phyloP scores from a whole-genome alignment of 164 flowering plant genomes.

The Tetrastigma voinierianum region DNA sequence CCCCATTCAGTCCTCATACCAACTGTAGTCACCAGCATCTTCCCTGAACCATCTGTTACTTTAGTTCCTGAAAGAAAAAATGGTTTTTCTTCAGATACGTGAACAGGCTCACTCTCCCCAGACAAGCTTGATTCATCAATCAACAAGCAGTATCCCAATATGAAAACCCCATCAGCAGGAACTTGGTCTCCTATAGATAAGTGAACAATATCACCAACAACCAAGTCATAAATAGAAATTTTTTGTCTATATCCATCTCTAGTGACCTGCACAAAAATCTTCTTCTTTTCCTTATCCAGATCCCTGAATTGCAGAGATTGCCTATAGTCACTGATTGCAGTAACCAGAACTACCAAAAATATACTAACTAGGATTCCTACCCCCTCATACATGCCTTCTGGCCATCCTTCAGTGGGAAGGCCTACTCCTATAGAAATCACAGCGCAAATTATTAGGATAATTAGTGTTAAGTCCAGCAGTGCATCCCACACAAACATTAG shows the following conservation, averaged over 20 bases:
- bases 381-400: slow-evolving; percentile 37
- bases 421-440: slow-evolving; percentile 38
- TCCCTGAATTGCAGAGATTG: slow-evolving; percentile 39
- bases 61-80: slow-evolving; percentile 40
- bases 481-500: slow-evolving; percentile 38
- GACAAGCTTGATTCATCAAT: slow-evolving; percentile 39
- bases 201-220: slow-evolving; percentile 37
- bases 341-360: slow-evolving; percentile 35
- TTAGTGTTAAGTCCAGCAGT: slow-evolving; percentile 32
- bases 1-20: slow-evolving; percentile 49
- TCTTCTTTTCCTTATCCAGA: slow-evolving; percentile 39
- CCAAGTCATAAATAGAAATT: slow-evolving; percentile 32
- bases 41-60: slow-evolving; percentile 38
- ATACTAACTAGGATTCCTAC: slow-evolving; percentile 30
- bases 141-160: slow-evolving; percentile 29
- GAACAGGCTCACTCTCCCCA: slow-evolving; percentile 40
- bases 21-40: slow-evolving; percentile 40
- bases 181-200: slow-evolving; percentile 35
- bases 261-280: slow-evolving; percentile 30
- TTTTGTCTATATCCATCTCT: slow-evolving; percentile 34
- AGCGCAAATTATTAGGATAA: slow-evolving; percentile 36
- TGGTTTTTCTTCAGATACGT: slow-evolving; percentile 24
- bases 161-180: slow-evolving; percentile 40
- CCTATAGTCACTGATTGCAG: slow-evolving; percentile 35
- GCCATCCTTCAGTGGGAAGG: slow-evolving; percentile 39